Conservation (phyloP, 805 yeast genomes). For the Candida michaelii region DNA sequence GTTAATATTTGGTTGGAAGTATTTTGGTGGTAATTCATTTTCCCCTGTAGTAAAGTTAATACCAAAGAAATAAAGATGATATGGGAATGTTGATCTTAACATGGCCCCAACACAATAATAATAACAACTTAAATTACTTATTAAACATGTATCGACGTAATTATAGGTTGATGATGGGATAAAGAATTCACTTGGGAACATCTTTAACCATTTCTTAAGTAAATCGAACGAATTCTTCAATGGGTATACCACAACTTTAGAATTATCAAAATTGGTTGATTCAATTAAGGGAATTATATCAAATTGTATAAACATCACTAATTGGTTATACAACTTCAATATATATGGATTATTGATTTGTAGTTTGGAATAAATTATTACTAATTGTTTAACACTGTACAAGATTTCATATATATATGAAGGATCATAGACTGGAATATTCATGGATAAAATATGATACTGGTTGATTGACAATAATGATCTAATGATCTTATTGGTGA, state of each 20-base stretch:
- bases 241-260: slow-evolving; percentile 20
- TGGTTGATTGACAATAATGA: slow-evolving; percentile 11
- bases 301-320: slow-evolving; percentile 18
- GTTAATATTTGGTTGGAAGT: background rate
- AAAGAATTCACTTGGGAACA: slow-evolving; percentile 18
- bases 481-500: slow-evolving; percentile 4
- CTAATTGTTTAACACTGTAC: slow-evolving; percentile 15
- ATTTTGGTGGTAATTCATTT: slow-evolving; percentile 12
- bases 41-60: slow-evolving; percentile 19
- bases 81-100: slow-evolving; percentile 25
- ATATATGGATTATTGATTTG: background rate
- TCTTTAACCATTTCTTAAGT: slow-evolving; percentile 21
- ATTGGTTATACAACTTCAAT: slow-evolving; percentile 14
- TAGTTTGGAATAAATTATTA: slow-evolving; percentile 10
- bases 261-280: slow-evolving; percentile 13
- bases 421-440: slow-evolving; percentile 27
- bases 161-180: background rate
- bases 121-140: slow-evolving; percentile 22
- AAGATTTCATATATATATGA: slow-evolving; percentile 20
- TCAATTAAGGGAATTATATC: slow-evolving; percentile 19
- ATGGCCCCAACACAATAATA: slow-evolving; percentile 22
- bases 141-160: slow-evolving; percentile 15
- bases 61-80: slow-evolving; percentile 22
- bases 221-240: slow-evolving; percentile 18
- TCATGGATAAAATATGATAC: slow-evolving; percentile 17